Evolutionary conservation across 805 yeast genomes (phyloP), one percentile per base, ranked within the genome.

Genomic region (Ogataea chonburiensis): DNA sequence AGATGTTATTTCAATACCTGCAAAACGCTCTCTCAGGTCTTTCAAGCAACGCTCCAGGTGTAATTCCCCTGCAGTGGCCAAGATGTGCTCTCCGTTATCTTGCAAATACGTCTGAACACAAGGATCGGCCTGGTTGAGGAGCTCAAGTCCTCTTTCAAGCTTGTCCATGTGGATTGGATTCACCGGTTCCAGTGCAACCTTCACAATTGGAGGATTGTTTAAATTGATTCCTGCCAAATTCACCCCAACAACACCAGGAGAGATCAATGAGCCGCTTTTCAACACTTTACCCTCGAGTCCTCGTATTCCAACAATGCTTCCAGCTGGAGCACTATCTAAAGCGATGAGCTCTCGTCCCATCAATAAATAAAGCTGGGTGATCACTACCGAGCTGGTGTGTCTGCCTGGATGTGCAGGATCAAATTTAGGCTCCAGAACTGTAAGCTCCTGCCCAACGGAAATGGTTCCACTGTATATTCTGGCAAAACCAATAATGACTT

Each of bases 11-110:
- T 87, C 96, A 49, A 88, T 77, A 9, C 89, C 88, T 0, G 98
- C 97, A 71, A 88, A 93, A 49, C 98, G 70, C 52, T 86, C 96
- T 37, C 75, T 78, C 53, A 93, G 65, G 63, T 93, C 99, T 53
- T 87, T 88, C 47, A 93, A 60, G 61, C 98, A 93, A 55, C 98
- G 75, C 55, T 93, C 99, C 26, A 93, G 68, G 66, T 93, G 99
- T 45, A 93, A 68, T 61, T 93, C 98, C 32, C 99, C 99, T 7
- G 98, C 96, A 7, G 95, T 89, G 28, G 95, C 86, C 49, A 93
- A 67, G 46, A 93, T 88, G 49, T 86, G 85, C 61, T 93, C 99
- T 39, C 99, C 99, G 7, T 81, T 78, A 40, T 86, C 96, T 51
- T 86, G 89, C 27, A 87, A 69, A 52, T 75, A 83, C 38, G 89